Evolutionary conservation across 495 filamentous ascomycete genomes (phyloP), one percentile per base, ranked within the genome.

Genomic region (Lasiosphaeris hirsuta): DNA sequence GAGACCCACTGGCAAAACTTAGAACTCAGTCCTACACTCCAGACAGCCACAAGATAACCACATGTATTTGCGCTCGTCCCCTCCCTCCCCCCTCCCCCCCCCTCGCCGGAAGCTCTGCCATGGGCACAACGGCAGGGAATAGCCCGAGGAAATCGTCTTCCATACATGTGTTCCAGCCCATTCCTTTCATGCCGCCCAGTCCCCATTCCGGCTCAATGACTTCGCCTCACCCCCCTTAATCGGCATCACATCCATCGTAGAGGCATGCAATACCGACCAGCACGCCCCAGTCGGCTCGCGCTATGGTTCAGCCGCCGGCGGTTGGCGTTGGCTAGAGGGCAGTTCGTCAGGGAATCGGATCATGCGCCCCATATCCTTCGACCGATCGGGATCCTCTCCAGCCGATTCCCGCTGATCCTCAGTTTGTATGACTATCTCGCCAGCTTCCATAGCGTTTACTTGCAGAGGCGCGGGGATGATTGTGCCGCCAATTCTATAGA

Each of bases 401-500:
- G 5, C 23, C 23, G 23, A 30, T 2, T 30, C 23, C 23, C 39
- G 39, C 38, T 13, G 39, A 43, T 36, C 30, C 2, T 38, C 18
- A 11, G 18, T 10, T 19, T 18, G n/a, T 8, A 18, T 11, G 38
- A 18, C 43, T 39, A 33, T 7, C 56, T 55, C 37, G 47, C 49
- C 15, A 57, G 56, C 30, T 10, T 36, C 45, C 17, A 30, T 33
- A 10, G 30, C 63, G 53, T 9, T 43, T 4, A 43, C 51, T 5
- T 58, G 57, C 10, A 36, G 18, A 13, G 37, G 40, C 7, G 18
- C 4, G 7, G 62, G 67, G 41, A 72, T 70, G 8, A 70, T 33
- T 10, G 57, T 60, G 15, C 69, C 69, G 10, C 65, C 81, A 51
- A 87, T 78, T 36, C 73, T 77, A 59, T 79, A 85, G 4, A 81